A percentile compares a stretch with the other conserved stretches of the same genome.
Conservation (phyloP, 106 monocot species). For the Agapanthus africanus region DNA sequence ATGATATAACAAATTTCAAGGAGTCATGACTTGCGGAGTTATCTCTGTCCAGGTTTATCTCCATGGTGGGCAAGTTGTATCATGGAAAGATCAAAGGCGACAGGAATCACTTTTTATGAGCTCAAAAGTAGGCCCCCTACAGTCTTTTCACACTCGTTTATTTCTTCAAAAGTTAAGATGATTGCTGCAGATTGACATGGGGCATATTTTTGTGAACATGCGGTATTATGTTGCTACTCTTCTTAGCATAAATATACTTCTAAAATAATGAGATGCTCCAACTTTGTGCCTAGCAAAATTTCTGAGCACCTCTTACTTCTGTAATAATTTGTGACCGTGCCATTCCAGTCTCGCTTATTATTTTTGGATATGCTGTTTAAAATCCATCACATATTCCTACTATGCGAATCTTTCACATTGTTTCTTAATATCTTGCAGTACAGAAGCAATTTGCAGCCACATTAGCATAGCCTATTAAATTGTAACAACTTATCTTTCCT, state of each 20-base stretch:
- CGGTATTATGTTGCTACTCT: neutral
- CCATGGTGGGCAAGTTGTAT: conserved; percentile 57
- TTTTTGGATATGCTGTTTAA: neutral
- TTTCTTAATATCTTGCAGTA: neutral
- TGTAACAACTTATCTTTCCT: neutral
- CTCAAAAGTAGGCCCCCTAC: conserved; percentile 32
- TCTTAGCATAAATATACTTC: neutral
- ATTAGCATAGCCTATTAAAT: neutral
- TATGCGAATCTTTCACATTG: neutral
- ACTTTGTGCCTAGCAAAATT: neutral
- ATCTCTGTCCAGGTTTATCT: conserved; percentile 35
- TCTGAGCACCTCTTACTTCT: neutral
- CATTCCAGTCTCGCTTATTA: neutral
- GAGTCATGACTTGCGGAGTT: neutral
- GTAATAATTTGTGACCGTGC: neutral
- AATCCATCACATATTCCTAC: neutral
- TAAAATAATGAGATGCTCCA: neutral
- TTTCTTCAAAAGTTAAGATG: neutral
- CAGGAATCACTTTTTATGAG: conserved; percentile 56
- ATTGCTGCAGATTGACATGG: neutral
- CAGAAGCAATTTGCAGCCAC: neutral
- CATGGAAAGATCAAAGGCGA: conserved; percentile 57
- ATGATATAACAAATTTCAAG: neutral
- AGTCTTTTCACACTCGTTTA: neutral
- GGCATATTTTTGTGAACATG: neutral